Conservation (phyloP, 2,329 filamentous ascomycete species). For the Falciphora oryzae region DNA sequence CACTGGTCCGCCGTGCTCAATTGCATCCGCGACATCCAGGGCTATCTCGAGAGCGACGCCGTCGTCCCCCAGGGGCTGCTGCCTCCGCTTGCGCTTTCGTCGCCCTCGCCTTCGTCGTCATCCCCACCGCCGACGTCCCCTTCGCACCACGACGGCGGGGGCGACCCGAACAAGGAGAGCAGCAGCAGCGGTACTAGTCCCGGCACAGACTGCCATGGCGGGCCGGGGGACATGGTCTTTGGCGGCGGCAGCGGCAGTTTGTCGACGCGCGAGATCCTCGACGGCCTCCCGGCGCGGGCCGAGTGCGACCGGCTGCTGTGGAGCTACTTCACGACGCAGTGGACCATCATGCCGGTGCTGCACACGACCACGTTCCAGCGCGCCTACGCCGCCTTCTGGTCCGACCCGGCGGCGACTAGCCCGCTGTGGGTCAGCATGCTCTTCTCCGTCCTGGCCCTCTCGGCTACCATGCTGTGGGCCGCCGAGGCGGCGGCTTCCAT, state of each 20-base stretch:
- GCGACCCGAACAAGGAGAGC: conserved; percentile 32
- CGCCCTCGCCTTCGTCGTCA: conserved; percentile 15
- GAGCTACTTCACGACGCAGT: conserved; percentile 48
- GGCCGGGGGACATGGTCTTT: conserved; percentile 20
- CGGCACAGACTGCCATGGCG: neutral
- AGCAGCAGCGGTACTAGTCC: neutral
- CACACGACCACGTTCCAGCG: conserved; percentile 40
- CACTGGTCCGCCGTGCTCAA: conserved; percentile 57
- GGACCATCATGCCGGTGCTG: conserved; percentile 43
- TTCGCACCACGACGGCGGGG: neutral
- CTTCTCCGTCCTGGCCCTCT: conserved; percentile 37
- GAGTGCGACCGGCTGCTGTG: conserved; percentile 45
- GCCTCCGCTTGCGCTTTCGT: conserved; percentile 24
- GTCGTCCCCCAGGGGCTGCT: conserved; percentile 14
- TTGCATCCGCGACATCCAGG: conserved; percentile 55
- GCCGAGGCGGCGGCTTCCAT: conserved; percentile 22
- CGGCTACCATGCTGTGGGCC: conserved; percentile 12
- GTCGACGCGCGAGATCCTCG: conserved; percentile 41
- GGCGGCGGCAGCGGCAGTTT: conserved; percentile 29
- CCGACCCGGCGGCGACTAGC: conserved; percentile 29
- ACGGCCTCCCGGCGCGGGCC: conserved; percentile 37
- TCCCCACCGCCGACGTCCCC: conserved; percentile 14
- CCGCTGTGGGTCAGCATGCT: conserved; percentile 46
- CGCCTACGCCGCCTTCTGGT: conserved; percentile 44
- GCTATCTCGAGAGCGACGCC: conserved; percentile 41